Evolutionary conservation across 2,329 filamentous ascomycete genomes (phyloP).

Genomic region (Phaeoacremonium minimum): DNA sequence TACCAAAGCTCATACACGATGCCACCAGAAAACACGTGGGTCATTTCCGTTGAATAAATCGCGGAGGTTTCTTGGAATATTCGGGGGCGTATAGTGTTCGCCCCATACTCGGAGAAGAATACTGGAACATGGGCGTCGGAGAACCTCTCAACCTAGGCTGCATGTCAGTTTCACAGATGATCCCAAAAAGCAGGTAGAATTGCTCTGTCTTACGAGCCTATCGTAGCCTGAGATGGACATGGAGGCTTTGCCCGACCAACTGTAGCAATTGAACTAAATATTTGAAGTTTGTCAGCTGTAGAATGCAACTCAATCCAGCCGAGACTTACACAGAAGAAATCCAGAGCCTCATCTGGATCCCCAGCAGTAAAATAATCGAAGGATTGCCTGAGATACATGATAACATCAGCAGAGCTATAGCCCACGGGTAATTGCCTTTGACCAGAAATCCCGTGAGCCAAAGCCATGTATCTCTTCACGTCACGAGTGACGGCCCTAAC

Average conservation of each 20-base stretch:
- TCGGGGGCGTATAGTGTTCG: slow-evolving; percentile 45
- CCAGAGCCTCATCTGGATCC: slow-evolving; percentile 7
- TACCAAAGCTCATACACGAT: slow-evolving; percentile 60
- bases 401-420: slow-evolving; percentile 8
- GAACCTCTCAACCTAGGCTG: slow-evolving; percentile 39
- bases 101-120: slow-evolving; percentile 63
- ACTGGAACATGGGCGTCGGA: slow-evolving; percentile 48
- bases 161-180: not conserved
- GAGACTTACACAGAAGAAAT: slow-evolving; percentile 9
- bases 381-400: slow-evolving; percentile 5
- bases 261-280: slow-evolving; percentile 46
- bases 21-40: slow-evolving; percentile 49
- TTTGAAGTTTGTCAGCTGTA: not conserved
- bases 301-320: not conserved
- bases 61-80: slow-evolving; percentile 53
- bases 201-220: slow-evolving; percentile 20
- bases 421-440: slow-evolving; percentile 7
- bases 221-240: slow-evolving; percentile 47
- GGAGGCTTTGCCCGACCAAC: slow-evolving; percentile 50
- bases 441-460: slow-evolving; percentile 3
- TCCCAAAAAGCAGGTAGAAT: no score
- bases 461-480: slow-evolving; percentile 19
- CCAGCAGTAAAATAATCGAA: slow-evolving; percentile 11
- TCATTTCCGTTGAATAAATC: slow-evolving; percentile 53
- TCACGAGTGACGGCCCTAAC: slow-evolving; percentile 19